A percentile compares a stretch with the other conserved stretches of the same genome.
These are phyloP conservation scores for Coelastrella sp. DNA, from an alignment of 139 green algal genomes.

Conservation along the genomic window DNA sequence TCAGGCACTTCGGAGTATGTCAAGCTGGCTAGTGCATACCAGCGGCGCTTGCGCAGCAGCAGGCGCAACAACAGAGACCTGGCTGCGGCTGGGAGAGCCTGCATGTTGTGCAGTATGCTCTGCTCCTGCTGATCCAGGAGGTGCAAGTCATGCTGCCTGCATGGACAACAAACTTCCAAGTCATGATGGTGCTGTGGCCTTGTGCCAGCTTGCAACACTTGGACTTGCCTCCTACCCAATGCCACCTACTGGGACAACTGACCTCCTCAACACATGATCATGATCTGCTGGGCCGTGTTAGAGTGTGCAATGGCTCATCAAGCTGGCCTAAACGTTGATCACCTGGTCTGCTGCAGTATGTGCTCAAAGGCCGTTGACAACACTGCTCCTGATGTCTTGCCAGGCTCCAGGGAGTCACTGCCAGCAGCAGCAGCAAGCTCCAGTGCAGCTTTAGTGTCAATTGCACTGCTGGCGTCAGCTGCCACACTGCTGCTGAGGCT, in stretches of 20 bases:
- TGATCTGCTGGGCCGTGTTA: too few relatives aligned
- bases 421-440: constrained; percentile 33
- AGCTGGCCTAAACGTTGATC: too few relatives aligned
- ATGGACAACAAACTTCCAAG: not conserved
- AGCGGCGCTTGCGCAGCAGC: constrained; percentile 68
- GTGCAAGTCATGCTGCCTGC: constrained; percentile 57
- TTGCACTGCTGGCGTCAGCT: not conserved
- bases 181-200: too few relatives aligned
- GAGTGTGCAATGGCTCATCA: too few relatives aligned
- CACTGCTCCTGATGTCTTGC: constrained; percentile 12
- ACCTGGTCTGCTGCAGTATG: constrained; percentile 32
- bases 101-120: constrained; percentile 50
- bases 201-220: too few relatives aligned
- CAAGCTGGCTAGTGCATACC: constrained; percentile 62
- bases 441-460: not conserved
- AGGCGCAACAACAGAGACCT: constrained; percentile 73
- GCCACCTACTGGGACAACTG: too few relatives aligned
- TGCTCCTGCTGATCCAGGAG: constrained; percentile 61
- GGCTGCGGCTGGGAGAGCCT: constrained; percentile 44
- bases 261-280: too few relatives aligned
- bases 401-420: constrained; percentile 6
- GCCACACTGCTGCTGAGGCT: not conserved
- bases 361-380: constrained; percentile 34
- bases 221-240: too few relatives aligned
- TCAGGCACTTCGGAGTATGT: constrained; percentile 73